Conservation (phyloP, 305 asterid genomes). For the Stenogyne calaminthoides region DNA sequence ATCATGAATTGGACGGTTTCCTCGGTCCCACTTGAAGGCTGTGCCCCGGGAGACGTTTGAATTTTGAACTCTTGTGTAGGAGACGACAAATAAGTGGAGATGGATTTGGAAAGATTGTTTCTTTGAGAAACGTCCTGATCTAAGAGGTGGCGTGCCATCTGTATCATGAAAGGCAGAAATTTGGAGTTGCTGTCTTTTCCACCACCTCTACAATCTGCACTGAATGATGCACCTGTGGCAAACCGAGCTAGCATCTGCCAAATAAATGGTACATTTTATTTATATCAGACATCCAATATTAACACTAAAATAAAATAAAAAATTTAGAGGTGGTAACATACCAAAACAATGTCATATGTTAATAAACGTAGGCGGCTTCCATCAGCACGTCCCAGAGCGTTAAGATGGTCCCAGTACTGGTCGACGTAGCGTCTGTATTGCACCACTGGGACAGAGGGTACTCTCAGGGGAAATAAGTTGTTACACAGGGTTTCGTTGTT, state of each 20-base stretch:
- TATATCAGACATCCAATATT: conserved; percentile 26
- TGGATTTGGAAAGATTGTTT: conserved; percentile 63
- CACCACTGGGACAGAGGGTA: conserved; percentile 78
- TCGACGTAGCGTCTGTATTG: conserved; percentile 88
- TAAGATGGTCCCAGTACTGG: conserved; percentile 98
- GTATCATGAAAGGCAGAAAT: conserved; percentile 89
- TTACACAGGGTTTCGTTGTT: conserved; percentile 97
- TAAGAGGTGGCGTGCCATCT: conserved; percentile 89
- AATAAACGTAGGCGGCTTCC: conserved; percentile 91
- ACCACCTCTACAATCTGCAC: conserved; percentile 90
- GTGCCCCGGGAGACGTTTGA: conserved; percentile 55
- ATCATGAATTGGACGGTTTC: conserved; percentile 99
- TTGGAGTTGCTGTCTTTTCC: conserved; percentile 96
- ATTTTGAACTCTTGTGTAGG: conserved; percentile 64
- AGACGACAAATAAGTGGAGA: conserved; percentile 65
- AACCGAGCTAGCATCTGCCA: conserved; percentile 99
- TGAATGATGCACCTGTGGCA: conserved; percentile 95
- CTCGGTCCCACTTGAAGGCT: conserved; percentile 78
- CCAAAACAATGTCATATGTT: conserved; percentile 97
- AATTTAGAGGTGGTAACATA: conserved; percentile 36
- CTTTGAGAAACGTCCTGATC: conserved; percentile 85
- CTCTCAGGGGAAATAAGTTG: conserved; percentile 88
- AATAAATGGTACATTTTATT: background rate
- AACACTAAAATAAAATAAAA: background rate
- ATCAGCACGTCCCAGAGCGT: conserved; percentile 96